Conservation (phyloP, 2,329 filamentous ascomycete species). For the Daldinia eschscholtzii region DNA sequence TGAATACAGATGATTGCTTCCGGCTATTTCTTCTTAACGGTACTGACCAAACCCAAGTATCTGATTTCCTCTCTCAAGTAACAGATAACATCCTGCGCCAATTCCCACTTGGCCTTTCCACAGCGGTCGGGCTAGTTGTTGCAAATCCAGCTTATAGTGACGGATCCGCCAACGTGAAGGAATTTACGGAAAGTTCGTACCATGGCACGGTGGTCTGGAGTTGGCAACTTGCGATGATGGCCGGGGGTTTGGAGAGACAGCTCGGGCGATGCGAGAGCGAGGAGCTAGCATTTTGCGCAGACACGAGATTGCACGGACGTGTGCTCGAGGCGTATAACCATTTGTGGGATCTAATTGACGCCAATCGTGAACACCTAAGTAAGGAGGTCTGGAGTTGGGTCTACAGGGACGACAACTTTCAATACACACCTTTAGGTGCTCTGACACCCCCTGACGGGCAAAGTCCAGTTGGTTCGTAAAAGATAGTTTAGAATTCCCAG, state of each 20-base stretch:
- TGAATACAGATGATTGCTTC: conserved; percentile 75
- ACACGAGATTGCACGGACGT: conserved; percentile 59
- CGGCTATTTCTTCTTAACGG: conserved; percentile 72
- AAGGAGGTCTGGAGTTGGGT: conserved; percentile 74
- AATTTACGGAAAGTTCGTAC: conserved; percentile 70
- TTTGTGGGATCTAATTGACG: conserved; percentile 72
- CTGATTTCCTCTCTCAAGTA: conserved; percentile 67
- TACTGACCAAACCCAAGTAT: conserved; percentile 68
- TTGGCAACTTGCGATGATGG: conserved; percentile 76
- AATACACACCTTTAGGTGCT: conserved; percentile 64
- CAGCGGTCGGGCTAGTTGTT: conserved; percentile 67
- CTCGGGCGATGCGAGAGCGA: conserved; percentile 63
- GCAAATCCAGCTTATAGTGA: conserved; percentile 71
- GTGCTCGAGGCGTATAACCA: conserved; percentile 67
- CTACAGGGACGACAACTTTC: conserved; percentile 62
- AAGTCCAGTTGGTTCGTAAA: conserved; percentile 51
- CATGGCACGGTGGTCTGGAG: conserved; percentile 75
- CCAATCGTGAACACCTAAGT: conserved; percentile 64
- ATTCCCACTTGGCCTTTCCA: conserved; percentile 71
- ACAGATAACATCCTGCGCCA: conserved; percentile 68
- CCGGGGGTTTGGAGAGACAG: conserved; percentile 69
- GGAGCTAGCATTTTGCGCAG: conserved; percentile 63
- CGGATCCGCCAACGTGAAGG: conserved; percentile 60
- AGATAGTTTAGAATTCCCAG: conserved; percentile 1
- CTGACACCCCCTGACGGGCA: conserved; percentile 62